These are phyloP conservation scores for Acanthochlamys bracteata DNA, from an alignment of 106 monocot genomes.

Conservation along the genomic window DNA sequence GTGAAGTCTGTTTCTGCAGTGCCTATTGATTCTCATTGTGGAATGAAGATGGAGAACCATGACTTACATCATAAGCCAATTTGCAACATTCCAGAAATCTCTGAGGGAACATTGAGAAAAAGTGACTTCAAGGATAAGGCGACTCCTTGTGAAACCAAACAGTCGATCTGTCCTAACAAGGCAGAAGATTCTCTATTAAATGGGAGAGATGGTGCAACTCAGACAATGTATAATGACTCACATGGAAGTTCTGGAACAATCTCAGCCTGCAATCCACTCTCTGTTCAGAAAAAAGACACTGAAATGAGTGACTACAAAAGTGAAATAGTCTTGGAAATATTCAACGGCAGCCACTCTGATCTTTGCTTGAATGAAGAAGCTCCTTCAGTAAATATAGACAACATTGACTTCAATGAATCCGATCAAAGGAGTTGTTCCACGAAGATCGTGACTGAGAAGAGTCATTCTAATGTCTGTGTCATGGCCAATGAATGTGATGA, in stretches of 20 bases:
- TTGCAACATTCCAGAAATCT: slow-evolving; percentile 4
- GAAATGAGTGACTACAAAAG: slow-evolving; percentile 10
- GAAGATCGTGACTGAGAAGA: background rate
- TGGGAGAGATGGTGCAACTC: background rate
- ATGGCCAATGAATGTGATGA: slow-evolving; percentile 13
- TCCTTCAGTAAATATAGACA: background rate
- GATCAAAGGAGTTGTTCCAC: background rate
- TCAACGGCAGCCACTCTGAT: slow-evolving; percentile 5
- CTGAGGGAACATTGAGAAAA: slow-evolving; percentile 3
- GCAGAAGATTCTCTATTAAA: background rate
- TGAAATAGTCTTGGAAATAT: slow-evolving; percentile 14
- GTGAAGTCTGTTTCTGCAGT: slow-evolving; percentile 16
- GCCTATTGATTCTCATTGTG: slow-evolving; percentile 5
- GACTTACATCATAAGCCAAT: slow-evolving; percentile 2
- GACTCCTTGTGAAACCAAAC: slow-evolving; percentile 10
- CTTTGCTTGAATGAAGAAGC: slow-evolving; percentile 3
- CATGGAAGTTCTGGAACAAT: slow-evolving; percentile 1
- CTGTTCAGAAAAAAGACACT: slow-evolving; percentile 8
- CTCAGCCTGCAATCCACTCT: slow-evolving; percentile 1
- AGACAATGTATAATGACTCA: background rate
- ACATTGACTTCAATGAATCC: too few species aligned
- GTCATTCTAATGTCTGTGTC: slow-evolving; percentile 8
- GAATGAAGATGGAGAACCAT: background rate
- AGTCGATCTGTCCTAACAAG: slow-evolving; percentile 11
- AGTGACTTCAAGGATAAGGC: background rate